Base-by-base conservation (phyloP, 139 green algal genomes). In the Microglena sp. region DNA sequence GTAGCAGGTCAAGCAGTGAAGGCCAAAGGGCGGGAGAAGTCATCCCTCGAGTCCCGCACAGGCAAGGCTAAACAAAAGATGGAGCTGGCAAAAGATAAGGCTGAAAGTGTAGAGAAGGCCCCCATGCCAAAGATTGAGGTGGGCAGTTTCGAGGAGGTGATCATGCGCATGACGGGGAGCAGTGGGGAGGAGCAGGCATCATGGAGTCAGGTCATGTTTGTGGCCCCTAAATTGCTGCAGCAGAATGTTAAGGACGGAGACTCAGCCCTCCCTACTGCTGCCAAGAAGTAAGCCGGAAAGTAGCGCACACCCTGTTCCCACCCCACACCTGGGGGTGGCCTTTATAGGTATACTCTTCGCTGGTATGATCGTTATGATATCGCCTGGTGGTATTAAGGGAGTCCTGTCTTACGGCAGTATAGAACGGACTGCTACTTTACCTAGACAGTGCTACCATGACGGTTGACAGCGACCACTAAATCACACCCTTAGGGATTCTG, bases 71-170 rank as follows among this genome's bases (percentile, higher is more conserved):
- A 80, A 32, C 18, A 26, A 31, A 81, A 79, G 67, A 31, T 70
- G 62, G 79, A 82, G 18, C 45, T 55, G 28, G 79, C 79, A 0
- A 50, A 45, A 28, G 65, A 74, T 28, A 82, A 82, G 60, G 70
- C 73, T 30, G 66, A 67, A 4, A 68, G 43, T 11, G 72, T 81
- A n/a, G 75, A 81, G 79, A 44, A 44, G 29, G 79, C 79, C 15
- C 75, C 79, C 1, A 35, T 82, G 60, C 79, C 79, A n/a, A 86
- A 86, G 66, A 69, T 86, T 24, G 79, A 86, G 74, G 77, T 86
- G 34, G 79, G 79, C 18, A 80, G 70, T 54, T 81, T 86, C 63
- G 79, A 86, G 67, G 79, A 86, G 72, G 79, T 86, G 45, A 70
- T 86, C 44, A 76, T 78, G 75, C 79, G 79, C 43, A 86, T 86